These are phyloP conservation scores for Neopestalotiopsis rosae DNA, from an alignment of 2,329 filamentous ascomycete species.

Conservation along the genomic window DNA sequence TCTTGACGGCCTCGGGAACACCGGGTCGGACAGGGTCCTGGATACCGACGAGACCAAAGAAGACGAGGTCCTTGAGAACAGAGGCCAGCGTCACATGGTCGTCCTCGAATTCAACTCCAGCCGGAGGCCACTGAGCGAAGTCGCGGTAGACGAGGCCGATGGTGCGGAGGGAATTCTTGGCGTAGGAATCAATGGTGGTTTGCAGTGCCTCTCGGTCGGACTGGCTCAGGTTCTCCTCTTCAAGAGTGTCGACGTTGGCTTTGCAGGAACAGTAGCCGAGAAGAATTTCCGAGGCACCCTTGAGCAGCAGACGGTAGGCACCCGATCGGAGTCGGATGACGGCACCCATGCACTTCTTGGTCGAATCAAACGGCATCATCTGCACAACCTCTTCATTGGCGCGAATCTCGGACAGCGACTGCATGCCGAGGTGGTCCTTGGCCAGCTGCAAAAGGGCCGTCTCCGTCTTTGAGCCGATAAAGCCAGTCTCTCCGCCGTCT, in stretches of 20 bases:
- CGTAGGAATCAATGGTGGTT: slow-evolving; percentile 65
- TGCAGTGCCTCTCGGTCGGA: slow-evolving; percentile 61
- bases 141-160: slow-evolving; percentile 78
- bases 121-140: slow-evolving; percentile 73
- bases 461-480: slow-evolving; percentile 63
- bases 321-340: slow-evolving; percentile 53
- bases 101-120: slow-evolving; percentile 65
- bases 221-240: slow-evolving; percentile 56
- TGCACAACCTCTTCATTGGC: slow-evolving; percentile 52
- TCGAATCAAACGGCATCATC: slow-evolving; percentile 60
- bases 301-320: slow-evolving; percentile 56
- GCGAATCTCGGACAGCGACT: slow-evolving; percentile 50
- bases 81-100: slow-evolving; percentile 66
- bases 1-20: slow-evolving; percentile 70
- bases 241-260: slow-evolving; percentile 39
- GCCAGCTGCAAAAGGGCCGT: slow-evolving; percentile 58
- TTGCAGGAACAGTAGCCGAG: slow-evolving; percentile 47
- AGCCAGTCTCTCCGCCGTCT: slow-evolving; percentile 48
- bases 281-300: slow-evolving; percentile 63
- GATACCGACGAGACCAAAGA: slow-evolving; percentile 75
- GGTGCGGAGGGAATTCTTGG: slow-evolving; percentile 72
- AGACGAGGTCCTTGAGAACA: slow-evolving; percentile 74
- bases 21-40: slow-evolving; percentile 75
- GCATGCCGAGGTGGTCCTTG: slow-evolving; percentile 55
- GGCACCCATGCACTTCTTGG: slow-evolving; percentile 61